Conservation (phyloP, 2,329 filamentous ascomycete genomes). For the Curvularia sp. region DNA sequence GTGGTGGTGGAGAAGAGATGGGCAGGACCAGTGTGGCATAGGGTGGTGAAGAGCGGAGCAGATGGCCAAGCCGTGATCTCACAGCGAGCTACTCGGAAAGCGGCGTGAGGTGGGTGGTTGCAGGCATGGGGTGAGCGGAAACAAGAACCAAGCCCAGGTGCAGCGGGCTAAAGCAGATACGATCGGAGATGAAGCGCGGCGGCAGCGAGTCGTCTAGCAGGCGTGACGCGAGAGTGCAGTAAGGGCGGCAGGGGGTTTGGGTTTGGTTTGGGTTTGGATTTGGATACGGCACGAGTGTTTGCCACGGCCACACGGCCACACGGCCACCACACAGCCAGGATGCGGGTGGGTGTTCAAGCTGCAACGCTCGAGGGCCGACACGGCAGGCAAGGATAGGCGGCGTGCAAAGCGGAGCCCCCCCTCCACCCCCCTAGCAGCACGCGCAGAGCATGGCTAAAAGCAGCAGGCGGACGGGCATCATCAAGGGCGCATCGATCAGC, state of each 20-base stretch:
- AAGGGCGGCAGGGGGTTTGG: constrained; percentile 15
- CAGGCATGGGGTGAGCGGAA: constrained; percentile 39
- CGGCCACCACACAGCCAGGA: no score
- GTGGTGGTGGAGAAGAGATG: constrained; percentile 22
- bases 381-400: constrained; percentile 31
- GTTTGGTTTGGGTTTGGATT: no score
- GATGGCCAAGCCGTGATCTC: constrained; percentile 43
- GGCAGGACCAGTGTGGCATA: constrained; percentile 35
- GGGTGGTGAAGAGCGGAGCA: constrained; percentile 24
- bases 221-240: constrained; percentile 35
- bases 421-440: no score
- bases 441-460: constrained; percentile 16
- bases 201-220: constrained; percentile 37
- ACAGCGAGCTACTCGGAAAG: constrained; percentile 29
- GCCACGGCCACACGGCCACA: constrained; percentile 22
- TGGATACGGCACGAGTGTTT: constrained; percentile 31
- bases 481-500: constrained; percentile 21
- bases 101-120: constrained; percentile 30
- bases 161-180: constrained; percentile 40
- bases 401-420: constrained; percentile 24
- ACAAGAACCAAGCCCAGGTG: constrained; percentile 29
- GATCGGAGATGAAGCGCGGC: constrained; percentile 51
- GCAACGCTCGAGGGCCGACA: constrained; percentile 18
- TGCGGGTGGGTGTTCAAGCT: constrained; percentile 24
- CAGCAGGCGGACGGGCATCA: constrained; percentile 1